Conservation (phyloP, 1,284 basidiomycete genomes). For the Cystobasidiaceae sp. region DNA sequence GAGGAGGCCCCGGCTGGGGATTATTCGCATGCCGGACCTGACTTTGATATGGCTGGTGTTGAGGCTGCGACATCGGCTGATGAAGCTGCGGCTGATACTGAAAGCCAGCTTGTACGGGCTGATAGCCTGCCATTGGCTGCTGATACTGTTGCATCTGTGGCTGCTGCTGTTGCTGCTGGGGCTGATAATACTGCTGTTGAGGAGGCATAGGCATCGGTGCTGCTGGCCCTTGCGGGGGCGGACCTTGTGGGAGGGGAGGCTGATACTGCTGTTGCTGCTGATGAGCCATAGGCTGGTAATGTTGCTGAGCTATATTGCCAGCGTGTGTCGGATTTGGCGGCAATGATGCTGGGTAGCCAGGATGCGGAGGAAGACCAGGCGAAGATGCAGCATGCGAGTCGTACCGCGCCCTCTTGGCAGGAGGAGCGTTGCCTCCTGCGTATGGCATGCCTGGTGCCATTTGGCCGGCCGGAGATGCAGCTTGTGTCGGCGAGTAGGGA, state of each 20-base stretch:
- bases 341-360: too few relatives aligned
- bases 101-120: neutral
- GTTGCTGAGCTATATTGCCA: too few relatives aligned
- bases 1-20: neutral
- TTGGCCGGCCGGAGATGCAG: neutral
- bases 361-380: neutral
- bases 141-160: neutral
- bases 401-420: neutral
- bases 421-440: neutral
- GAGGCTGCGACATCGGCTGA: constrained; percentile 10
- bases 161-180: neutral
- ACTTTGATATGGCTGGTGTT: neutral
- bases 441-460: neutral
- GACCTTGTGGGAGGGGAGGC: neutral
- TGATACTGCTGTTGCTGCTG: neutral
- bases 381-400: neutral
- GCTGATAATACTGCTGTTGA: too few relatives aligned
- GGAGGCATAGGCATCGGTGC: neutral
- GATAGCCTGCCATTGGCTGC: neutral
- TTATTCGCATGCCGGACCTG: neutral
- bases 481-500: neutral
- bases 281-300: too few relatives aligned
- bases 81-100: neutral
- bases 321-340: too few relatives aligned
- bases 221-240: neutral